Evolutionary conservation across 108 stramenopile species (phyloP).

Genomic region (Skeletonema potamos): DNA sequence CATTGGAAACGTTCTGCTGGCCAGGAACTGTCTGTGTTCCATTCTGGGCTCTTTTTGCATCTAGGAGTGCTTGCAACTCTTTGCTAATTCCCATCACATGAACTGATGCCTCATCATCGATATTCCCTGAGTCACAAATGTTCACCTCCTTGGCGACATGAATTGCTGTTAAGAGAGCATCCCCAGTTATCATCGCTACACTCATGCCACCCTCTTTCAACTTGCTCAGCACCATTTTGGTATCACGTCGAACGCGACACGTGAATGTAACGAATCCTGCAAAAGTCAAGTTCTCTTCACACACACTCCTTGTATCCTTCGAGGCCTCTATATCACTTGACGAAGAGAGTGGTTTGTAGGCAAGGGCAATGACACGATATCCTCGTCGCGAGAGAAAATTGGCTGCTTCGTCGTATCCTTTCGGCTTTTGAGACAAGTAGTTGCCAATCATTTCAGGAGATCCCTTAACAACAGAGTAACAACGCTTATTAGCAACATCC

Average conservation of each 20-base stretch:
- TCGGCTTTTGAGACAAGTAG: conserved; percentile 65
- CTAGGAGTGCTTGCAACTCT: conserved; percentile 58
- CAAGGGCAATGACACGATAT: conserved; percentile 92
- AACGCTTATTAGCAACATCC: conserved; percentile 41
- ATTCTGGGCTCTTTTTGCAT: conserved; percentile 30
- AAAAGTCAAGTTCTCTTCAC: conserved; percentile 78
- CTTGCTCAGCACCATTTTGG: conserved; percentile 66
- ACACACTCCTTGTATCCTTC: conserved; percentile 58
- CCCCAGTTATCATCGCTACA: conserved; percentile 92
- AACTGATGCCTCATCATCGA: conserved; percentile 23
- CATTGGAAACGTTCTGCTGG: conserved; percentile 12
- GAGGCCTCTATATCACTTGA: conserved; percentile 54
- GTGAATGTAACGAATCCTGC: conserved; percentile 97
- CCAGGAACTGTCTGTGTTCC: conserved; percentile 1
- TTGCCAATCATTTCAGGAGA: conserved; percentile 94
- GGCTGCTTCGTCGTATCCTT: conserved; percentile 76
- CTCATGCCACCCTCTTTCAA: conserved; percentile 90
- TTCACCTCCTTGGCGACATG: conserved; percentile 94
- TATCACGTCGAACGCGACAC: conserved; percentile 92
- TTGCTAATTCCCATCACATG: conserved; percentile 48
- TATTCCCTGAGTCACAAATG: conserved; percentile 58
- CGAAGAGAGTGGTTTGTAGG: conserved; percentile 69
- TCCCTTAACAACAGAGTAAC: conserved; percentile 91
- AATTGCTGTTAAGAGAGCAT: conserved; percentile 92
- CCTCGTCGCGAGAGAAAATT: conserved; percentile 73